These are phyloP conservation scores for Thoreauomyces humboldtii DNA, from an alignment of 192 early-diverging fungal species.

Conservation along the genomic window DNA sequence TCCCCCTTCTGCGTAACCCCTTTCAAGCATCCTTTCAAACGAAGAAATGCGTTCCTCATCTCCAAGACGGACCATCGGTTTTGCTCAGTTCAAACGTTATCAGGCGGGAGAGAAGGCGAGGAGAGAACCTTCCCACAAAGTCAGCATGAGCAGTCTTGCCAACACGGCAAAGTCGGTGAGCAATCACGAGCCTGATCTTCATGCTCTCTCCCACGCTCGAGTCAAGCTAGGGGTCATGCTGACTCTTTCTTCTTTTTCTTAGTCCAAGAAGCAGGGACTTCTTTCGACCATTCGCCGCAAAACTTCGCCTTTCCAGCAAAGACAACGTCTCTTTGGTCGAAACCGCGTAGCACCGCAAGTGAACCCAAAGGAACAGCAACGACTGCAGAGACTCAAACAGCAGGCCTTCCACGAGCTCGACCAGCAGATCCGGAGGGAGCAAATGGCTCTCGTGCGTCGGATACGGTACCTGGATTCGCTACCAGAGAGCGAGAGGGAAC, in stretches of 20 bases:
- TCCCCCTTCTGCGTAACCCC: not conserved
- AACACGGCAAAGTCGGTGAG: not conserved
- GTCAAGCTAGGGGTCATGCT: not conserved
- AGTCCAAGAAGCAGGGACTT: not conserved
- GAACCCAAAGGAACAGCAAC: slow-evolving; percentile 6
- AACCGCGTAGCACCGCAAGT: not conserved
- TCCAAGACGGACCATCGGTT: slow-evolving; percentile 2
- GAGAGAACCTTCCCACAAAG: not conserved
- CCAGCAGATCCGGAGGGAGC: slow-evolving; percentile 24
- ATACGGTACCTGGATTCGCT: slow-evolving; percentile 28
- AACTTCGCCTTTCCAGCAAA: slow-evolving; percentile 5
- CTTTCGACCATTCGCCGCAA: not conserved
- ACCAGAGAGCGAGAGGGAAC: slow-evolving; percentile 11
- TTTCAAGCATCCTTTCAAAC: not conserved
- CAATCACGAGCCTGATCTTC: not conserved
- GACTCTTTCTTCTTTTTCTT: not conserved
- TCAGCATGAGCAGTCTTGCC: slow-evolving; percentile 1
- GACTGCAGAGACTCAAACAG: slow-evolving; percentile 19
- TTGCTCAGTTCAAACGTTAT: slow-evolving; percentile 11
- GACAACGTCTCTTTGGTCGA: too few species aligned
- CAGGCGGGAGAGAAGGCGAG: not conserved
- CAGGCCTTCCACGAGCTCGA: slow-evolving; percentile 22
- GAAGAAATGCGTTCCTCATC: too few species aligned
- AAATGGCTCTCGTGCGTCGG: slow-evolving; percentile 24
- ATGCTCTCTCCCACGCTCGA: not conserved